A percentile compares a stretch with the other conserved stretches of the same genome.
phyloP scores from a whole-genome alignment of 2,329 filamentous ascomycete genomes.

The Elsinoe necatrix region DNA sequence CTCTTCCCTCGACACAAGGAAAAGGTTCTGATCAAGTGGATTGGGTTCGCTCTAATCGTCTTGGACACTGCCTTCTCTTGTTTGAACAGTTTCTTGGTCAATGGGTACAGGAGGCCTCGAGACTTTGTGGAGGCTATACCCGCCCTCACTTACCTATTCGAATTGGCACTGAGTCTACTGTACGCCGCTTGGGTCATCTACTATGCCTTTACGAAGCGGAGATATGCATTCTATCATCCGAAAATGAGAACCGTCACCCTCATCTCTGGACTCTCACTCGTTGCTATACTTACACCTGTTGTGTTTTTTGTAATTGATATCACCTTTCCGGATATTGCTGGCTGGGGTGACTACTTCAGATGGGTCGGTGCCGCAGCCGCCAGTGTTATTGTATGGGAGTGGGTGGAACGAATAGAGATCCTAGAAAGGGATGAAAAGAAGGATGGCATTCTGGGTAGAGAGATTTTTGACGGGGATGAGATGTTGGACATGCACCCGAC shows the following conservation, averaged over 20 bases:
- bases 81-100: constrained; percentile 71
- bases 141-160: constrained; percentile 82
- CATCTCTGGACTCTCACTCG: constrained; percentile 67
- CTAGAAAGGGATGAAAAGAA: constrained; percentile 89
- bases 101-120: constrained; percentile 51
- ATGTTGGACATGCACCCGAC: constrained; percentile 65
- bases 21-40: constrained; percentile 98
- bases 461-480: constrained; percentile 90
- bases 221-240: constrained; percentile 82
- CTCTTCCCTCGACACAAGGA: constrained; percentile 94
- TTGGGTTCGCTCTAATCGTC: constrained; percentile 85
- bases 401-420: constrained; percentile 91
- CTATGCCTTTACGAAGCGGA: constrained; percentile 83
- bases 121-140: constrained; percentile 85
- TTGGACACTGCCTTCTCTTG: constrained; percentile 86
- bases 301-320: constrained; percentile 93
- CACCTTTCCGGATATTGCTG: constrained; percentile 71
- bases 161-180: constrained; percentile 73
- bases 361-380: constrained; percentile 95
- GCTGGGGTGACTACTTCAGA: constrained; percentile 90
- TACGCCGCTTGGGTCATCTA: constrained; percentile 94
- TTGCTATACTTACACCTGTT: constrained; percentile 78
- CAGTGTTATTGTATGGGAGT: constrained; percentile 96
- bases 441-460: constrained; percentile 80
- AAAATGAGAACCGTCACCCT: constrained; percentile 84